A percentile compares a stretch with the other conserved stretches of the same genome.
Evolutionary conservation across 805 yeast genomes (phyloP).

Genomic region (Saccharomycopsis guyanensis): DNA sequence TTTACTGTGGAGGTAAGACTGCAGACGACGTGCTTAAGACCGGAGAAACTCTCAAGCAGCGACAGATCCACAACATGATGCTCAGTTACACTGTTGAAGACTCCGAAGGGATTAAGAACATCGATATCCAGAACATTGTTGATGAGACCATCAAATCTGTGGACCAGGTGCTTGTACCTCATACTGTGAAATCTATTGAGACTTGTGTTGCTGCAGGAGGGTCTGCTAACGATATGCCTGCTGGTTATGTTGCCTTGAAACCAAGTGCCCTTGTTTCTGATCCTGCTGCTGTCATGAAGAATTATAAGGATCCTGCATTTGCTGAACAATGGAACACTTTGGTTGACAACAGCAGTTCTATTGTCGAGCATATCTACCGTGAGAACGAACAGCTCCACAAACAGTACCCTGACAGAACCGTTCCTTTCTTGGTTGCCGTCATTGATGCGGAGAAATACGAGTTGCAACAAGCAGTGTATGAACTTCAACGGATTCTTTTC

Average conservation of each 20-base stretch:
- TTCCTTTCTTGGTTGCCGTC: conserved; percentile 70
- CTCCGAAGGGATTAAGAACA: conserved; percentile 65
- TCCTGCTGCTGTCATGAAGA: conserved; percentile 64
- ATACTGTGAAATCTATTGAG: conserved; percentile 52
- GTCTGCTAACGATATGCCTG: conserved; percentile 63
- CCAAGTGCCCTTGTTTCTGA: conserved; percentile 82
- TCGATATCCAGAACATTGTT: conserved; percentile 52
- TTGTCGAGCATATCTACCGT: conserved; percentile 49
- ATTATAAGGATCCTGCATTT: conserved; percentile 49
- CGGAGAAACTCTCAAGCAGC: conserved; percentile 53
- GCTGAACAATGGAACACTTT: conserved; percentile 44
- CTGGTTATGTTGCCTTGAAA: conserved; percentile 88
- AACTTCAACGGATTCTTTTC: conserved; percentile 76
- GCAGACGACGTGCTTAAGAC: conserved; percentile 62
- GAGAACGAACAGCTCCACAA: conserved; percentile 43
- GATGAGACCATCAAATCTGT: conserved; percentile 60
- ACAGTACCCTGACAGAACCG: conserved; percentile 52
- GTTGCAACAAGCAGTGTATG: conserved; percentile 86
- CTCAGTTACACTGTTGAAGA: conserved; percentile 90
- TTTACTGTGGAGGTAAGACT: conserved; percentile 88
- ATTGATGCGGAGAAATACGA: conserved; percentile 90
- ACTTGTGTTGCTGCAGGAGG: conserved; percentile 28
- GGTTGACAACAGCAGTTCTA: conserved; percentile 55
- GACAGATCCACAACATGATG: conserved; percentile 93
- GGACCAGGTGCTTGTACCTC: conserved; percentile 60